A percentile compares a stretch with the other conserved stretches of the same genome.
phyloP scores from a whole-genome alignment of 2,329 filamentous ascomycete genomes.

The Sclerotinia sclerotiorum region DNA sequence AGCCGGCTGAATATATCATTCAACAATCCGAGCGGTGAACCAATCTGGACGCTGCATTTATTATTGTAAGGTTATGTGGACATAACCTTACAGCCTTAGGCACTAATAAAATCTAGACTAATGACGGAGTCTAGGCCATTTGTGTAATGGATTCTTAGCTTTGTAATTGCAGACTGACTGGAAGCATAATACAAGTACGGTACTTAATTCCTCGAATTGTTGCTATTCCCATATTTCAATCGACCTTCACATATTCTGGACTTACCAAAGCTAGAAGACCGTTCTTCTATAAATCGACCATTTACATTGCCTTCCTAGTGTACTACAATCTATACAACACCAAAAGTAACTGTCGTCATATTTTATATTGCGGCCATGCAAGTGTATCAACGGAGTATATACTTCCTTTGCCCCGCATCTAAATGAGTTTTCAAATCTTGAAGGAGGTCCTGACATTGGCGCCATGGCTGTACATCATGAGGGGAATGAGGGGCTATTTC shows the following conservation, averaged over 20 bases:
- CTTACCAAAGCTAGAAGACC: too few species aligned
- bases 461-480: constrained; percentile 2
- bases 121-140: background rate
- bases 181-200: background rate
- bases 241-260: background rate
- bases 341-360: background rate
- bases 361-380: background rate
- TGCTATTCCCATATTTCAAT: constrained; percentile 4
- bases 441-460: background rate
- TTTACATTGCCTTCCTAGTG: background rate
- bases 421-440: background rate
- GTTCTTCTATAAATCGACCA: background rate
- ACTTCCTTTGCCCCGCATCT: background rate
- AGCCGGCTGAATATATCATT: background rate
- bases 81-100: background rate
- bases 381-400: background rate
- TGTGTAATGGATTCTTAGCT: background rate
- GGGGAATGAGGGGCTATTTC: constrained; percentile 2
- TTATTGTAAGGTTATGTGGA: too few species aligned
- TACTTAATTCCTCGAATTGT: background rate
- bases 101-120: background rate
- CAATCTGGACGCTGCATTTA: background rate
- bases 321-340: background rate
- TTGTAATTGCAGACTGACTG: background rate
- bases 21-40: background rate